Conservation (phyloP, 2,329 filamentous ascomycete species). For the Alternaria triticina region DNA sequence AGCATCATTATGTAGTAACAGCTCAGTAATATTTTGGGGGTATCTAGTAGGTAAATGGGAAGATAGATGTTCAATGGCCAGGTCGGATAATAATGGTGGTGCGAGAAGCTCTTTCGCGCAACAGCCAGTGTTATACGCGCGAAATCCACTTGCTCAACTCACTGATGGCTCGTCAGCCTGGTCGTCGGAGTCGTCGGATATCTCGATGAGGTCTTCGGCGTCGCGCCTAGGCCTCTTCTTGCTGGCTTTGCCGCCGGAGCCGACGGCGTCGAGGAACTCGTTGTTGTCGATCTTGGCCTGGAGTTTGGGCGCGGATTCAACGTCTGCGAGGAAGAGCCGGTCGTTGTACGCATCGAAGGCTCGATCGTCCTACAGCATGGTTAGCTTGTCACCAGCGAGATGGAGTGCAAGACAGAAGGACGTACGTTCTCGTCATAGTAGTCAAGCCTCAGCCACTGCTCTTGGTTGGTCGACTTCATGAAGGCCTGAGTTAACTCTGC, state of each 20-base stretch:
- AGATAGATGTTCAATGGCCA: neutral
- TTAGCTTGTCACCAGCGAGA: slow-evolving; percentile 8
- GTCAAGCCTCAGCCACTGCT: slow-evolving; percentile 78
- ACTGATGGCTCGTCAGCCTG: slow-evolving; percentile 8
- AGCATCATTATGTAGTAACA: neutral
- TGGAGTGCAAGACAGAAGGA: neutral
- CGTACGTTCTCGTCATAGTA: slow-evolving; percentile 80
- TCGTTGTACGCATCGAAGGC: slow-evolving; percentile 79
- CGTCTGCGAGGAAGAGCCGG: slow-evolving; percentile 66
- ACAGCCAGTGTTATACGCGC: slow-evolving; percentile 1
- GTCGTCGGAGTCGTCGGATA: slow-evolving; percentile 43
- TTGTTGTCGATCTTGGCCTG: slow-evolving; percentile 63
- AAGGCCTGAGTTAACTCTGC: slow-evolving; percentile 76
- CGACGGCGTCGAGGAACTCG: slow-evolving; percentile 69
- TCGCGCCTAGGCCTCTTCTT: slow-evolving; percentile 48
- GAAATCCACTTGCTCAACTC: slow-evolving; percentile 11
- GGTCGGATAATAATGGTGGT: neutral
- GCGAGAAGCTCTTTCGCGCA: neutral
- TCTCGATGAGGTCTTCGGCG: slow-evolving; percentile 35
- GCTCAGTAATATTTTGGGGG: slow-evolving; percentile 1
- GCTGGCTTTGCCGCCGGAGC: slow-evolving; percentile 54
- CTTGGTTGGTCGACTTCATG: slow-evolving; percentile 78
- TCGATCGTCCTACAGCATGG: slow-evolving; percentile 58
- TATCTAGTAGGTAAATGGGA: slow-evolving; percentile 8
- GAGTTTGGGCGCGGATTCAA: slow-evolving; percentile 55